These are phyloP conservation scores for Blastocystis sp. DNA, from an alignment of 352 stramenopile species.

Conservation along the genomic window DNA sequence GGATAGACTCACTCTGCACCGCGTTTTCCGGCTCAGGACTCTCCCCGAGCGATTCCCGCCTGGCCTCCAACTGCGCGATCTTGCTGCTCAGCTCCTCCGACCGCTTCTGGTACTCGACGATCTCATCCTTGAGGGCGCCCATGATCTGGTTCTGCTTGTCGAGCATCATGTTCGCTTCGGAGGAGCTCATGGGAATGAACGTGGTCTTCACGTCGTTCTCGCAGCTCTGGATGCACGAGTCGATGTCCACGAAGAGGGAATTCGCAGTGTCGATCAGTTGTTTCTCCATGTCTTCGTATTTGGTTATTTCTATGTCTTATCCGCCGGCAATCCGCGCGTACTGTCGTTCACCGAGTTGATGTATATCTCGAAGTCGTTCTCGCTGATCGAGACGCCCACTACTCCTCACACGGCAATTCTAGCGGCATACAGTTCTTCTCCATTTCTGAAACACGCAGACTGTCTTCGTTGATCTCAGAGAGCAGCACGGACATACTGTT, in stretches of 20 bases:
- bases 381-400: conserved; percentile 32
- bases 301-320: conserved; percentile 40
- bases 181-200: not conserved
- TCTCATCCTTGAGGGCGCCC: not conserved
- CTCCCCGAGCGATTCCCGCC: not conserved
- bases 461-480: conserved; percentile 37
- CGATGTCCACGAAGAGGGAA: conserved; percentile 16
- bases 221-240: conserved; percentile 34
- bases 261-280: not conserved
- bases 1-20: conserved; percentile 1
- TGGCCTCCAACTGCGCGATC: not conserved
- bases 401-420: not conserved
- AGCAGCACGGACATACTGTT: conserved; percentile 51
- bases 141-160: conserved; percentile 41
- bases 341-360: conserved; percentile 38
- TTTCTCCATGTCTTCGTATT: conserved; percentile 48
- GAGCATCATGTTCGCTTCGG: conserved; percentile 41
- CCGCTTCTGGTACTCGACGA: not conserved
- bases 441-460: conserved; percentile 1
- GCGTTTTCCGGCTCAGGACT: not conserved
- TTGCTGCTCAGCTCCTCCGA: conserved; percentile 2
- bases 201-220: conserved; percentile 53
- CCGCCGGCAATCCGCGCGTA: not conserved
- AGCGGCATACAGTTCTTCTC: conserved; percentile 22
- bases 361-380: conserved; percentile 10